These are phyloP conservation scores for Mortierella sp. DNA, from an alignment of 371 early-diverging fungal species.

Conservation along the genomic window DNA sequence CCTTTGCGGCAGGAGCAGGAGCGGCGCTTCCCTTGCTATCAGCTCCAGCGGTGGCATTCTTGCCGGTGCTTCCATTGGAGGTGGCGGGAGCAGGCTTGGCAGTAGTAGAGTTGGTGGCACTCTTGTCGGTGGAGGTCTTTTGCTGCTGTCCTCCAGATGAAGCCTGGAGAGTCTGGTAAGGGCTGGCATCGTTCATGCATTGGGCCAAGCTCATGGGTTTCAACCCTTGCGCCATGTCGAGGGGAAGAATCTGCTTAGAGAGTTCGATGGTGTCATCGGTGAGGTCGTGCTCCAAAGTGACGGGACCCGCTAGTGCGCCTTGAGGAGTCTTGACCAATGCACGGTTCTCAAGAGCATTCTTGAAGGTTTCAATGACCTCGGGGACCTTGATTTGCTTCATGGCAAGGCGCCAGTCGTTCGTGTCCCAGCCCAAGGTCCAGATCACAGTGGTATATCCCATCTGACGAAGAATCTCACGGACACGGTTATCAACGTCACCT, in stretches of 20 bases:
- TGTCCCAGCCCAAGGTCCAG: constrained; percentile 62
- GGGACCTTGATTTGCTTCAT: constrained; percentile 18
- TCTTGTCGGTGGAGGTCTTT: background rate
- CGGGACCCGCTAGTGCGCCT: constrained; percentile 39
- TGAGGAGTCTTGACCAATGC: constrained; percentile 17
- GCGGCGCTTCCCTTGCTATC: background rate
- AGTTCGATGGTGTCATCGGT: constrained; percentile 28
- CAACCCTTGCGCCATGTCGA: constrained; percentile 30
- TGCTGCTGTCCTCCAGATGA: background rate
- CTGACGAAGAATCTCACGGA: constrained; percentile 74
- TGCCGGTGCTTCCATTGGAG: constrained; percentile 1
- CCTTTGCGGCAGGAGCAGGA: background rate
- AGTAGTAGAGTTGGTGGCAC: background rate
- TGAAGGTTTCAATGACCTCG: constrained; percentile 34
- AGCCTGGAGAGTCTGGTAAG: constrained; percentile 26
- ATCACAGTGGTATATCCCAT: constrained; percentile 63
- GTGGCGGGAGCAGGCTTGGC: background rate
- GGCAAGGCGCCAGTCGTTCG: constrained; percentile 58
- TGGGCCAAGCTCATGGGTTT: constrained; percentile 47
- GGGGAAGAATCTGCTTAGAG: constrained; percentile 28
- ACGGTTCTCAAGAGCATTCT: constrained; percentile 36
- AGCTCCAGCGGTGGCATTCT: background rate
- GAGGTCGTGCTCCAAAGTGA: constrained; percentile 58
- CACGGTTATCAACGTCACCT: constrained; percentile 78
- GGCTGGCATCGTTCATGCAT: constrained; percentile 34